Percentiles rank a stretch among this genome's conserved stretches.
These are phyloP conservation scores for Suillus spraguei DNA, from an alignment of 768 basidiomycete species.

Conservation along the genomic window DNA sequence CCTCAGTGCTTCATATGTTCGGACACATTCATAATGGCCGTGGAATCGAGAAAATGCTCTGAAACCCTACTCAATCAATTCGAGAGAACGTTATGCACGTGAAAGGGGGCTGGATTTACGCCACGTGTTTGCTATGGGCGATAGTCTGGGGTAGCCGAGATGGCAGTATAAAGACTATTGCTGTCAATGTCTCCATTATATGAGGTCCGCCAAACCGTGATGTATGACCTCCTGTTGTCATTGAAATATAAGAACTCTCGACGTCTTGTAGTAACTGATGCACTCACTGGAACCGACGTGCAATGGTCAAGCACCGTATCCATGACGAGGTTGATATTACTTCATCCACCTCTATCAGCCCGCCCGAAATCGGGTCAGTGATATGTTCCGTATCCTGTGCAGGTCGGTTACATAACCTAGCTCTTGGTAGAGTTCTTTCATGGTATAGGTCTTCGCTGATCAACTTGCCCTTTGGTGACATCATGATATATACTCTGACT, in stretches of 20 bases:
- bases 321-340: too few species aligned
- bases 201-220: background rate
- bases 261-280: too few species aligned
- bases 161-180: background rate
- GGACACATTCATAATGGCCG: slow-evolving; percentile 43
- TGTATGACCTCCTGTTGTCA: background rate
- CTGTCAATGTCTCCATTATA: background rate
- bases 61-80: background rate
- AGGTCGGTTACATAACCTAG: too few species aligned
- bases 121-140: background rate
- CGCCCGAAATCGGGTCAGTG: too few species aligned
- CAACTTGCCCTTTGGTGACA: too few species aligned
- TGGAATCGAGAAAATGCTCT: slow-evolving; percentile 21
- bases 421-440: too few species aligned
- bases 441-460: too few species aligned
- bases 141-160: background rate
- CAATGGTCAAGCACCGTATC: too few species aligned
- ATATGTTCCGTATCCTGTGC: too few species aligned
- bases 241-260: background rate
- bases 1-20: slow-evolving; percentile 40
- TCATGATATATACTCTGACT: too few species aligned
- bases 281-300: too few species aligned
- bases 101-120: background rate
- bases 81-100: background rate
- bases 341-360: too few species aligned